phyloP scores from a whole-genome alignment of 2,329 filamentous ascomycete genomes.

The Keithomyces neogunnii region DNA sequence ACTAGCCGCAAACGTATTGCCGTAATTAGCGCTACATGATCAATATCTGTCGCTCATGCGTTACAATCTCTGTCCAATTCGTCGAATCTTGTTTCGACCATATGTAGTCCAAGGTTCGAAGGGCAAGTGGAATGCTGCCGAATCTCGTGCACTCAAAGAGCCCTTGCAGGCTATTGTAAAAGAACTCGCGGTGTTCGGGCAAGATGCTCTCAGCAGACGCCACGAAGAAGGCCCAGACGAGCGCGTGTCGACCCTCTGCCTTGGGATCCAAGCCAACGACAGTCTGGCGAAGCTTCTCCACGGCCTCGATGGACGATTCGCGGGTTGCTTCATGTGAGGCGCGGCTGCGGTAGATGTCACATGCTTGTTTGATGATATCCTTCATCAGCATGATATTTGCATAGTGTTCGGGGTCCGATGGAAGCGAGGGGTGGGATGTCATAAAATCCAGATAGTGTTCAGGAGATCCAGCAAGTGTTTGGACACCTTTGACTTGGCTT shows the following conservation, averaged over 20 bases:
- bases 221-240: conserved; percentile 33
- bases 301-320: conserved; percentile 16
- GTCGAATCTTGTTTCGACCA: conserved; percentile 20
- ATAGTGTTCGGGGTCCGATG: conserved; percentile 12
- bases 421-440: conserved; percentile 4
- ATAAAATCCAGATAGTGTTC: conserved; percentile 20
- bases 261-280: conserved; percentile 18
- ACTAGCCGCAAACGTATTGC: background rate
- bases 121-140: conserved; percentile 27
- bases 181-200: conserved; percentile 26
- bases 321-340: conserved; percentile 7
- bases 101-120: conserved; percentile 23
- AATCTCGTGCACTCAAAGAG: conserved; percentile 26
- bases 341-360: conserved; percentile 17
- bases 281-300: conserved; percentile 23
- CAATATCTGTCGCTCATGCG: conserved; percentile 18
- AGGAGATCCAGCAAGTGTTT: conserved; percentile 12
- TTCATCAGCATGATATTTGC: conserved; percentile 14
- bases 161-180: conserved; percentile 18
- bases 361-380: conserved; percentile 17
- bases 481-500: conserved; percentile 17
- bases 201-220: conserved; percentile 28
- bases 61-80: conserved; percentile 21
- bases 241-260: conserved; percentile 24
- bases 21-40: conserved; percentile 15